A percentile compares a stretch with the other conserved stretches of the same genome.
phyloP scores from a whole-genome alignment of 805 yeast genomes.

The Metschnikowia santaceciliae region DNA sequence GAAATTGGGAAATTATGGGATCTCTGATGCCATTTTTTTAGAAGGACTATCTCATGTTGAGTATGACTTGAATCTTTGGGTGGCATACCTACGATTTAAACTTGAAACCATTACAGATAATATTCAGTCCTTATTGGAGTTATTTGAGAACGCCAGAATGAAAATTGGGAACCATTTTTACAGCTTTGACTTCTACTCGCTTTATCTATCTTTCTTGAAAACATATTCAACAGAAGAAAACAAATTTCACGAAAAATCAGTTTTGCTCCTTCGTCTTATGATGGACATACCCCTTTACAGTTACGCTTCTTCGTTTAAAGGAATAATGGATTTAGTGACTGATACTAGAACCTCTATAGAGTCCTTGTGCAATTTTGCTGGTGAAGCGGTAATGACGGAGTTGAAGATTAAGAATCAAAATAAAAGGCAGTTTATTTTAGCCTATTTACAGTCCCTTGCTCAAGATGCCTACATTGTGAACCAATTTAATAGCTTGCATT shows the following conservation, averaged over 20 bases:
- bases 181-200: conserved; percentile 47
- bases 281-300: conserved; percentile 57
- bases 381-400: conserved; percentile 15
- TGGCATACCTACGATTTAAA: conserved; percentile 41
- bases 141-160: conserved; percentile 46
- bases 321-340: conserved; percentile 30
- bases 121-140: conserved; percentile 24
- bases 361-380: conserved; percentile 17
- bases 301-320: conserved; percentile 44
- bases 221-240: conserved; percentile 22
- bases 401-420: conserved; percentile 13
- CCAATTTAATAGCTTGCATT: conserved; percentile 48
- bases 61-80: conserved; percentile 50
- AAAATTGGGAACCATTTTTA: conserved; percentile 52
- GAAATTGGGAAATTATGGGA: conserved; percentile 38
- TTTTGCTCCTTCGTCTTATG: conserved; percentile 42
- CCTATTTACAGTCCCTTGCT: conserved; percentile 43
- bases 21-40: conserved; percentile 27
- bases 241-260: conserved; percentile 32
- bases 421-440: conserved; percentile 26
- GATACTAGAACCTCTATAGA: conserved; percentile 10
- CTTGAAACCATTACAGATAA: conserved; percentile 29
- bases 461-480: conserved; percentile 53
- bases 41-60: conserved; percentile 32
- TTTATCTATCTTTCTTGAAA: conserved; percentile 43